Conservation (phyloP, 2,329 filamentous ascomycete genomes). For the Ophiocordyceps camponoti-leonardi region DNA sequence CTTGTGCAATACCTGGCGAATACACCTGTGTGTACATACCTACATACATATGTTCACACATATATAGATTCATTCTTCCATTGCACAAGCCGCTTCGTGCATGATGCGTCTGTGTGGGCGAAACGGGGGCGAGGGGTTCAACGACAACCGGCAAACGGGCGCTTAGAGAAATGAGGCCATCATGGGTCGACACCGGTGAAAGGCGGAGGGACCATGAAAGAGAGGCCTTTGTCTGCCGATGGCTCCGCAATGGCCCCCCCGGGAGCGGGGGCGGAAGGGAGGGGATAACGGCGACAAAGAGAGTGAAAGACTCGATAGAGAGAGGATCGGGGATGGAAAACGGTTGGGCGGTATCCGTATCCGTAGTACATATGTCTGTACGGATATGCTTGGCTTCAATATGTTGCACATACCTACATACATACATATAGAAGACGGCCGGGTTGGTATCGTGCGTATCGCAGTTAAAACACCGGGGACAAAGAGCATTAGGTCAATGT, state of each 20-base stretch:
- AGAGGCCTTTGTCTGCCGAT: not conserved
- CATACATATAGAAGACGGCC: not conserved
- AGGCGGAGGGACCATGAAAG: not conserved
- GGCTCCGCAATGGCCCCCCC: not conserved
- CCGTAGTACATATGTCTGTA: too few relatives aligned
- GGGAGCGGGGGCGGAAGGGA: not conserved
- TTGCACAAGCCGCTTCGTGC: not conserved
- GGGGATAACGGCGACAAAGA: not conserved
- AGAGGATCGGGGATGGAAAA: too few relatives aligned
- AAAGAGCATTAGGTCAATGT: too few relatives aligned
- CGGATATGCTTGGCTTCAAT: too few relatives aligned
- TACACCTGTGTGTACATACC: not conserved
- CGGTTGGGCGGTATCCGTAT: not conserved
- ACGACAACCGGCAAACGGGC: not conserved
- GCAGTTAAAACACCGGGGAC: too few relatives aligned
- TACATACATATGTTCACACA: too few relatives aligned
- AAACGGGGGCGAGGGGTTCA: not conserved
- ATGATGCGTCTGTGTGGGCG: not conserved
- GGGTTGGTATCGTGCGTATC: not conserved
- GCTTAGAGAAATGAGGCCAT: not conserved
- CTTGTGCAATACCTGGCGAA: not conserved
- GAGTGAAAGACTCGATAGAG: not conserved
- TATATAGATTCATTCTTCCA: too few relatives aligned
- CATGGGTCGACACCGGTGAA: not conserved
- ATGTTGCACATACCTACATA: too few relatives aligned